These are phyloP conservation scores for Castanospermum australe DNA, from an alignment of 306 rosid genomes.

Conservation along the genomic window DNA sequence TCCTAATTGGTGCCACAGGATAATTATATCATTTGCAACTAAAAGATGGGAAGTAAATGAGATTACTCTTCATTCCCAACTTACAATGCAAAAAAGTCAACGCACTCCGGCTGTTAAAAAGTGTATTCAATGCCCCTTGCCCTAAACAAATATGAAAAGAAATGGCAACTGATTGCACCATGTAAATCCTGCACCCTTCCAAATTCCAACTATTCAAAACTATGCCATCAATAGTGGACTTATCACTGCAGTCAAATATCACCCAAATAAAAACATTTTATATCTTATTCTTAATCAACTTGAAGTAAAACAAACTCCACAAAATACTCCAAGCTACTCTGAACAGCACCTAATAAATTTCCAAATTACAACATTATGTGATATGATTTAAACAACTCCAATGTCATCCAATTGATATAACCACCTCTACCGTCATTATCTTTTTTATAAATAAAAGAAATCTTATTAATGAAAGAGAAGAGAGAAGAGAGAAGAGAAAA, in stretches of 20 bases:
- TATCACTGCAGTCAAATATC: not conserved
- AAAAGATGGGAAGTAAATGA: not conserved
- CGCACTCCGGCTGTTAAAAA: not conserved
- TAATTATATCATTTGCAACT: not conserved
- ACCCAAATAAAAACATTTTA: not conserved
- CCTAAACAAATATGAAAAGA: not conserved
- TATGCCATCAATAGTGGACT: not conserved
- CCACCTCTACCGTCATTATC: not conserved
- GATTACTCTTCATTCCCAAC: not conserved
- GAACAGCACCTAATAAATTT: not conserved
- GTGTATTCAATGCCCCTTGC: not conserved
- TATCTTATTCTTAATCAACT: conserved; percentile 7
- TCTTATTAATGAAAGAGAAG: not conserved
- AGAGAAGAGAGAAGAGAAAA: not conserved
- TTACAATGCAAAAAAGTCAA: not conserved
- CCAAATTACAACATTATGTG: not conserved
- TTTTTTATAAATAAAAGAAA: not conserved
- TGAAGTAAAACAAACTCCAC: conserved; percentile 4
- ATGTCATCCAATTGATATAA: not conserved
- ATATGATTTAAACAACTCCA: not conserved
- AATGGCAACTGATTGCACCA: not conserved
- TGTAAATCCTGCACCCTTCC: not conserved
- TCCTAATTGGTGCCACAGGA: not conserved
- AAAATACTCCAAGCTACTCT: not conserved
- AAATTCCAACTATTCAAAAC: not conserved